phyloP scores from a whole-genome alignment of 306 rosid genomes.

The Parietaria judaica region DNA sequence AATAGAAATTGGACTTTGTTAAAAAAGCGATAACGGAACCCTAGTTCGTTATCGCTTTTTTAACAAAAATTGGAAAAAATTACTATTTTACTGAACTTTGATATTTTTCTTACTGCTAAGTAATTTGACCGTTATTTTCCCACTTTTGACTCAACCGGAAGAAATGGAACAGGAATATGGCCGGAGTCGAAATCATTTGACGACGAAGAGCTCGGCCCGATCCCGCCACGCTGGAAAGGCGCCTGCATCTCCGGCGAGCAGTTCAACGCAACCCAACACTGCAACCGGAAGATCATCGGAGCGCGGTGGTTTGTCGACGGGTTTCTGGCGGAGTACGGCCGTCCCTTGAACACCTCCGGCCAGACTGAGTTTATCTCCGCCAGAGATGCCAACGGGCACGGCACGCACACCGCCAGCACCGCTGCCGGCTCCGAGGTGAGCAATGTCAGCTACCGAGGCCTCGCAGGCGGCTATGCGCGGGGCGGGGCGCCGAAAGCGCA shows the following conservation, averaged over 20 bases:
- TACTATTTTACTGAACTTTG: no score
- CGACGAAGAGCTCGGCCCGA: conserved; percentile 33
- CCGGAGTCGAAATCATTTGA: conserved; percentile 43
- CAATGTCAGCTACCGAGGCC: conserved; percentile 40
- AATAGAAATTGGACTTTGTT: no score
- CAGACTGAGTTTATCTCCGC: conserved; percentile 34
- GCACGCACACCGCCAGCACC: conserved; percentile 43
- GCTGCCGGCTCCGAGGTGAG: conserved; percentile 33
- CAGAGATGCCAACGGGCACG: conserved; percentile 41
- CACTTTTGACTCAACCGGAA: no score
- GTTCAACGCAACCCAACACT: conserved; percentile 27
- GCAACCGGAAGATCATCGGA: conserved; percentile 44
- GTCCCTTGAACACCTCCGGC: conserved; percentile 19
- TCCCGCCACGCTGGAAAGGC: conserved; percentile 43
- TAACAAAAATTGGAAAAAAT: no score
- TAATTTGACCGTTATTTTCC: no score
- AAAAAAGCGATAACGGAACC: no score
- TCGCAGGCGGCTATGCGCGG: conserved; percentile 32
- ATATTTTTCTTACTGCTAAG: no score
- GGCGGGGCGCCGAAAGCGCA: conserved; percentile 46
- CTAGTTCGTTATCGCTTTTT: no score
- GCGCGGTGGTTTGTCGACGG: conserved; percentile 45
- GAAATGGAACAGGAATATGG: conserved; percentile 39
- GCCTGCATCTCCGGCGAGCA: conserved; percentile 32
- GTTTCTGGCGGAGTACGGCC: conserved; percentile 27